Evolutionary conservation across 345 rosid genomes (phyloP), one percentile per base, ranked within the genome.

Genomic region (Hibiscus tridactylites): DNA sequence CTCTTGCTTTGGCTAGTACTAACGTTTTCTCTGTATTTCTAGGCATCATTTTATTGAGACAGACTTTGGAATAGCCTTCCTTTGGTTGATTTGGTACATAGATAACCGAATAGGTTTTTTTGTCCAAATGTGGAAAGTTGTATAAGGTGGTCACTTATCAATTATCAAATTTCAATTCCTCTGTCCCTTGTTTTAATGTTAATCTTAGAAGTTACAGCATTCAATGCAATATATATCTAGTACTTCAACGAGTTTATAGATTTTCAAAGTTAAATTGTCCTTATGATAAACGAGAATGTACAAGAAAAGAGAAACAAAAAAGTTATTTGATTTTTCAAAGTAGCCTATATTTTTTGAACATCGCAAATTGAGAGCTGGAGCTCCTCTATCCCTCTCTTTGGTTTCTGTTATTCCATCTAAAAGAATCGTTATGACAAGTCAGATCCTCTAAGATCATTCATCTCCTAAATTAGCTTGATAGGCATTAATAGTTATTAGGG

Each of bases 1-100:
- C 75, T 69, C 77, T 74, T 54, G 37, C 21, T 60, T 67, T 56
- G 61, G 61, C 59, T 54, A 6, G 19, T 21, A 3, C 59, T 54
- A 54, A 19, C 59, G 6, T 17, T 17, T 54, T 54, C 11, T 54
- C 26, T 7, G 59, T 54, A 54, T 54, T 17, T 54, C 17, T 65
- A 57, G 35, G 28, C 59, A 19, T 54, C 59, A 37, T 35, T 68
- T 62, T 61, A 1, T 49, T 49, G 70, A 13, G 31, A 21, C 37
- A 59, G 59, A 49, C 17, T 61, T 73, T n/a, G 62, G 70, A 17
- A 17, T 63, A 62, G 54, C 65, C 39, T 26, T 71, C 44, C 50
- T 39, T 58, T 71, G 17, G 37, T 58, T 15, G 42, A 57, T 58
- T 42, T 37, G 17, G 16, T 33, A 54, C 5, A 21, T 5, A 46